These are phyloP conservation scores for Chaetomidium leptoderma DNA, from an alignment of 495 filamentous ascomycete species.

Conservation along the genomic window DNA sequence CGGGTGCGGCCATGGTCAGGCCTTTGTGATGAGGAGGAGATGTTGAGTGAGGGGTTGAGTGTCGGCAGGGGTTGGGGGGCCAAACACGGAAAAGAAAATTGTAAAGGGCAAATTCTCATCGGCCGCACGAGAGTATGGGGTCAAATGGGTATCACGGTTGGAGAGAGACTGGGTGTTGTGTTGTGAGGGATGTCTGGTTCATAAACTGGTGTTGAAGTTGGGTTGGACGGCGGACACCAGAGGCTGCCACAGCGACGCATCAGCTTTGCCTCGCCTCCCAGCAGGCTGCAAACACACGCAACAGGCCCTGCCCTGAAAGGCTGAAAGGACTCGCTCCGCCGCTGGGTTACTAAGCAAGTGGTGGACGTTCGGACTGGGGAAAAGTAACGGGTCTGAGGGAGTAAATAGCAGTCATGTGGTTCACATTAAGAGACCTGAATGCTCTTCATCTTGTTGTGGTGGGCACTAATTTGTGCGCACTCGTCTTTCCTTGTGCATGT, in stretches of 20 bases:
- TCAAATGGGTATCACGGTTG: no score
- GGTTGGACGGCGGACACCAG: neutral
- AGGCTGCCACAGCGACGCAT: conserved; percentile 8
- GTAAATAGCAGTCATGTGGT: no score
- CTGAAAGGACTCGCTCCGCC: no score
- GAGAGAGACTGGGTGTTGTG: no score
- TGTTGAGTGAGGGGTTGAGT: neutral
- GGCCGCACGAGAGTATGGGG: no score
- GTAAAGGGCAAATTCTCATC: no score
- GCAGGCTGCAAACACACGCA: conserved; percentile 11
- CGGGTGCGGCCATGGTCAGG: conserved; percentile 27
- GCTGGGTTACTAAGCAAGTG: neutral
- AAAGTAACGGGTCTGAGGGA: no score
- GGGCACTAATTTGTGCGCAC: no score
- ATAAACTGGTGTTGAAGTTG: neutral
- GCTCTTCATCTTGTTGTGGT: no score
- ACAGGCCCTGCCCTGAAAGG: neutral
- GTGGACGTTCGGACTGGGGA: neutral
- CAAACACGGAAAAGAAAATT: neutral
- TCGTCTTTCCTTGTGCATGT: no score
- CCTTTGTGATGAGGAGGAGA: neutral
- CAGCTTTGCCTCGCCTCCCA: neutral
- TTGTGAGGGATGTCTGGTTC: no score
- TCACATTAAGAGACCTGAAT: no score
- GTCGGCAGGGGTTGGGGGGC: neutral